Evolutionary conservation across 83 land plant species (phyloP).

Genomic region (Picea engelmannii): DNA sequence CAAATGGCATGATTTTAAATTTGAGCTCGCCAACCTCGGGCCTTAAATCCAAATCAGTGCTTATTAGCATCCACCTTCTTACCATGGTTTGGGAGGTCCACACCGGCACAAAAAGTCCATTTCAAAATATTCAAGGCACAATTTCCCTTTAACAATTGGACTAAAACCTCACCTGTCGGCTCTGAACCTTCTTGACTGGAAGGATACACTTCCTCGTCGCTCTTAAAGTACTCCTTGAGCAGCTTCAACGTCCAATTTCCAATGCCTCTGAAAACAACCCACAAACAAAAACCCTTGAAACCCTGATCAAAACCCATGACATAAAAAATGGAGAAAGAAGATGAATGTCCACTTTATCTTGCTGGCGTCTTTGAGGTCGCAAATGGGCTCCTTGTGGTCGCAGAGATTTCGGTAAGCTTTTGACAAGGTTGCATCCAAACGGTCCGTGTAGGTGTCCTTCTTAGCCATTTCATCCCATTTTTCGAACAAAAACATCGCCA

Average conservation of each 20-base stretch:
- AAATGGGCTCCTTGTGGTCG: constrained; percentile 47
- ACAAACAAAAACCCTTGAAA: background rate
- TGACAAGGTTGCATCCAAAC: constrained; percentile 48
- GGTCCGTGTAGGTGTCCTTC: constrained; percentile 49
- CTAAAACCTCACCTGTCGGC: constrained; percentile 17
- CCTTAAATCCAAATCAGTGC: no score
- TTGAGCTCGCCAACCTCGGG: no score
- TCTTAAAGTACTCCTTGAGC: constrained; percentile 41
- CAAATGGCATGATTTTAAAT: no score
- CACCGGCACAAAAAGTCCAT: background rate
- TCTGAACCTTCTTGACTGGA: constrained; percentile 13
- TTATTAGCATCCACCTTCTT: no score
- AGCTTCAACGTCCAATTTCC: constrained; percentile 78
- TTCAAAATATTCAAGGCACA: background rate
- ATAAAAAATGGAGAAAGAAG: background rate
- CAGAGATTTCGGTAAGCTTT: constrained; percentile 73
- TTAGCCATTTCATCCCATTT: constrained; percentile 64
- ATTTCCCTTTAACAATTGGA: background rate
- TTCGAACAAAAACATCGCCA: constrained; percentile 48
- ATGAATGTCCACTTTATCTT: constrained; percentile 41
- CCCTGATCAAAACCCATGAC: constrained; percentile 10
- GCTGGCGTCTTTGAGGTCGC: constrained; percentile 54
- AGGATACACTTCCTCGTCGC: constrained; percentile 12
- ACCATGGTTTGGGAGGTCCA: no score
- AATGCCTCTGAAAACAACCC: constrained; percentile 43